Evolutionary conservation across 345 rosid species (phyloP).

Genomic region (Moringa oleifera): DNA sequence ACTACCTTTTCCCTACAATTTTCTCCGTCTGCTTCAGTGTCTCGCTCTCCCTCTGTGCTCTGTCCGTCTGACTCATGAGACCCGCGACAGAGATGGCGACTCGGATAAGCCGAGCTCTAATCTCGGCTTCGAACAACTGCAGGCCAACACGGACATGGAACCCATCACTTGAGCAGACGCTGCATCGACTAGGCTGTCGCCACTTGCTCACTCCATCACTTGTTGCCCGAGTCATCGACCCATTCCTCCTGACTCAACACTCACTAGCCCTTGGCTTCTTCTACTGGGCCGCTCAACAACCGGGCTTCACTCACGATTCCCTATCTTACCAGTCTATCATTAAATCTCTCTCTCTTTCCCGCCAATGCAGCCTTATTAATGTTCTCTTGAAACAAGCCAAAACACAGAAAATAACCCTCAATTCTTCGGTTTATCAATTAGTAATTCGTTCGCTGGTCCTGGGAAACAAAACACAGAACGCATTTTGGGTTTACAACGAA

Average conservation of each 20-base stretch:
- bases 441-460: conserved; percentile 42
- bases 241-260: conserved; percentile 54
- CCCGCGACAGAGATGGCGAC: conserved; percentile 44
- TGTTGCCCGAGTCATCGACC: conserved; percentile 76
- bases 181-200: conserved; percentile 51
- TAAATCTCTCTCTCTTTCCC: conserved; percentile 62
- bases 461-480: conserved; percentile 44
- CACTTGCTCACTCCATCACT: conserved; percentile 49
- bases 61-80: conserved; percentile 28
- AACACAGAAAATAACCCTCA: conserved; percentile 43
- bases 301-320: conserved; percentile 62
- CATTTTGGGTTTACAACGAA: conserved; percentile 55
- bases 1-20: too few species aligned
- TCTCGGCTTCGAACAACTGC: conserved; percentile 39
- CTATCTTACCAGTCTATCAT: conserved; percentile 64
- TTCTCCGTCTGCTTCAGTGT: too few species aligned
- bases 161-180: conserved; percentile 54
- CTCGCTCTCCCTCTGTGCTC: background rate
- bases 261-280: conserved; percentile 88
- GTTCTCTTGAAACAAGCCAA: conserved; percentile 52
- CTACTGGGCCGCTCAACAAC: conserved; percentile 90
- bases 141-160: conserved; percentile 53
- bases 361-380: conserved; percentile 54
- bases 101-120: conserved; percentile 58
- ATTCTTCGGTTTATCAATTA: conserved; percentile 39